Percentiles rank a stretch among this genome's conserved stretches.
Conservation (phyloP, 1,284 basidiomycete genomes). For the Sphagnurus paluster region DNA sequence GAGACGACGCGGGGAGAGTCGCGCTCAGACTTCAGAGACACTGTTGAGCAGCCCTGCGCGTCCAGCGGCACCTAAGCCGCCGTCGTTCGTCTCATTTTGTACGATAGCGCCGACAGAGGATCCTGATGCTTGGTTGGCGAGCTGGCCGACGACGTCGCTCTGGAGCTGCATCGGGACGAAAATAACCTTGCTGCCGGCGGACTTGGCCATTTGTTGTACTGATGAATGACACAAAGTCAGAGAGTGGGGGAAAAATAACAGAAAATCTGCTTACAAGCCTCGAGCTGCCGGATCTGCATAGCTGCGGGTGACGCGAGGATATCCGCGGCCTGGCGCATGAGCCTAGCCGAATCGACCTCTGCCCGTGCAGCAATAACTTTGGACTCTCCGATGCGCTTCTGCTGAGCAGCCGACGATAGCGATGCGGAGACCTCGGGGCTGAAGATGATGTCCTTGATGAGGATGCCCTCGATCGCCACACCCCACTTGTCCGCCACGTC, state of each 20-base stretch:
- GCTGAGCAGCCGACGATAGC: constrained; percentile 90
- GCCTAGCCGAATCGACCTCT: constrained; percentile 91
- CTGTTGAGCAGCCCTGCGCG: constrained; percentile 57
- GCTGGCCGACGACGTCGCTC: constrained; percentile 62
- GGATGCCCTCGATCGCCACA: constrained; percentile 91
- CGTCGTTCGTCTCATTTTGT: constrained; percentile 44
- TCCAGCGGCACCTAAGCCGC: constrained; percentile 41
- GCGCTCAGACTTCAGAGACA: constrained; percentile 40
- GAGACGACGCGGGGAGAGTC: not conserved
- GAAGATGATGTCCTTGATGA: constrained; percentile 95
- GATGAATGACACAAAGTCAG: constrained; percentile 4
- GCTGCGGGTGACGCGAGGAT: constrained; percentile 92
- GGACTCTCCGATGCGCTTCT: constrained; percentile 92
- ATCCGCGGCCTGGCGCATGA: constrained; percentile 93
- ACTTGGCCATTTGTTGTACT: constrained; percentile 72
- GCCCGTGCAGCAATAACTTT: constrained; percentile 97
- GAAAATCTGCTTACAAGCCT: constrained; percentile 71
- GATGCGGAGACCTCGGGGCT: constrained; percentile 89
- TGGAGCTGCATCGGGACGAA: constrained; percentile 94
- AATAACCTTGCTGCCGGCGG: constrained; percentile 82
- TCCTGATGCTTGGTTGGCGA: constrained; percentile 38
- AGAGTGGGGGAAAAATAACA: not conserved
- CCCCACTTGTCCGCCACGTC: constrained; percentile 91
- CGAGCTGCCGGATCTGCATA: constrained; percentile 96
- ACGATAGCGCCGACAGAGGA: constrained; percentile 33